Conservation (phyloP, 805 yeast species). For the Zygoascus flipseniorum region DNA sequence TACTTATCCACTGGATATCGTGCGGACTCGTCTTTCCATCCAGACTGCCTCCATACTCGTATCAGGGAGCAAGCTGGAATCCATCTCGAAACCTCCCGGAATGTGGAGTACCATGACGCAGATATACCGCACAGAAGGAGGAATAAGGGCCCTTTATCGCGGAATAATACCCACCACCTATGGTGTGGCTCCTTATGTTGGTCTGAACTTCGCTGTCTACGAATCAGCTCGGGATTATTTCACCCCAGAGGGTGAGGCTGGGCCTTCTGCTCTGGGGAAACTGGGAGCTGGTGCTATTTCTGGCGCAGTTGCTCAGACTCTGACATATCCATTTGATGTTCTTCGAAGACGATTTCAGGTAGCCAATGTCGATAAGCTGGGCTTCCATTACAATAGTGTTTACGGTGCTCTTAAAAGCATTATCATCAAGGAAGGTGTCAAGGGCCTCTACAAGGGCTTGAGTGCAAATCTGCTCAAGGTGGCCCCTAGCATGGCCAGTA, state of each 20-base stretch:
- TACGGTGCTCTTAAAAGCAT: slow-evolving; percentile 65
- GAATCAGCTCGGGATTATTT: slow-evolving; percentile 62
- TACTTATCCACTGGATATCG: slow-evolving; percentile 88
- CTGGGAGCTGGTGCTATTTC: slow-evolving; percentile 74
- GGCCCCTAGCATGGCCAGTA: slow-evolving; percentile 92
- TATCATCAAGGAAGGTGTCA: slow-evolving; percentile 66
- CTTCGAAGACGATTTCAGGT: slow-evolving; percentile 88
- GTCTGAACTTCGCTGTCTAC: slow-evolving; percentile 83
- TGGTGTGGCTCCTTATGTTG: slow-evolving; percentile 96
- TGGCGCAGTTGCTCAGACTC: slow-evolving; percentile 83
- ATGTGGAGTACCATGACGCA: slow-evolving; percentile 46
- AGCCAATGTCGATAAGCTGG: slow-evolving; percentile 67
- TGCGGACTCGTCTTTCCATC: slow-evolving; percentile 80
- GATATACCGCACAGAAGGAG: slow-evolving; percentile 76
- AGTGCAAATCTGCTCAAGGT: slow-evolving; percentile 77
- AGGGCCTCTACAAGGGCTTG: slow-evolving; percentile 59
- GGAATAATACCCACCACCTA: slow-evolving; percentile 86
- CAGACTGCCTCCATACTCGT: slow-evolving; percentile 64
- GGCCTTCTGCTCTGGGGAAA: slow-evolving; percentile 43
- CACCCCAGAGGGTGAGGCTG: slow-evolving; percentile 29
- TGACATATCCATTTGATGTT: slow-evolving; percentile 87
- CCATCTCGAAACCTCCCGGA: slow-evolving; percentile 53
- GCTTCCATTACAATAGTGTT: slow-evolving; percentile 74
- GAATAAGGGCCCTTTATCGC: slow-evolving; percentile 63
- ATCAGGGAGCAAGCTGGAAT: slow-evolving; percentile 9